Evolutionary conservation across 2,329 filamentous ascomycete genomes (phyloP).

Genomic region (Botrytis aclada): DNA sequence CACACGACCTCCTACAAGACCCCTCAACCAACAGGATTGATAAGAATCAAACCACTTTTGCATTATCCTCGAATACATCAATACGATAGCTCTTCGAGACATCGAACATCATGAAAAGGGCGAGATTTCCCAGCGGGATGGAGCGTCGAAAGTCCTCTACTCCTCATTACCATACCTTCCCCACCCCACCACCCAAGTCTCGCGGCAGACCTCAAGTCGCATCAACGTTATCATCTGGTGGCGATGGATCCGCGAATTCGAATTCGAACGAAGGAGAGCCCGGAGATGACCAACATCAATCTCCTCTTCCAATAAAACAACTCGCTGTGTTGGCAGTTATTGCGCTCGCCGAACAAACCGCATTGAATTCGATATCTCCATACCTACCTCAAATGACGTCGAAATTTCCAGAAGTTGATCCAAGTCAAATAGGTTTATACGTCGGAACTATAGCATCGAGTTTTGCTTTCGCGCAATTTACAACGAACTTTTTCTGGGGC

Average conservation of each 20-base stretch:
- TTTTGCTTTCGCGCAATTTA: conserved; percentile 89
- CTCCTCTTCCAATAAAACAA: conserved; percentile 77
- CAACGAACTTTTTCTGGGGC: conserved; percentile 90
- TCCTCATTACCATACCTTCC: conserved; percentile 78
- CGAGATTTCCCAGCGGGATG: conserved; percentile 22
- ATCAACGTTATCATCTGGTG: conserved; percentile 37
- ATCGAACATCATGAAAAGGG: conserved; percentile 10
- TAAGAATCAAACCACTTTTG: not conserved
- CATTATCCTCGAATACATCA: not conserved
- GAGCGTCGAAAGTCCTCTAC: conserved; percentile 40
- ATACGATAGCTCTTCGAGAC: not conserved
- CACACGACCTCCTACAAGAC: conserved; percentile 6
- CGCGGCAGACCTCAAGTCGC: conserved; percentile 46
- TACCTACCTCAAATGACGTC: conserved; percentile 92
- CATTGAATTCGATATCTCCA: conserved; percentile 91
- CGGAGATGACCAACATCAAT: conserved; percentile 41
- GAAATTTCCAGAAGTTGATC: conserved; percentile 75
- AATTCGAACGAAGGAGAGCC: conserved; percentile 36
- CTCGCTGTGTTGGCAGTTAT: conserved; percentile 83
- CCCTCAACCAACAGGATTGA: not conserved
- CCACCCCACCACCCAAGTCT: conserved; percentile 67
- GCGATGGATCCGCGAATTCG: conserved; percentile 36
- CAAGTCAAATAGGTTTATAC: conserved; percentile 73
- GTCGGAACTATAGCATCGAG: conserved; percentile 86
- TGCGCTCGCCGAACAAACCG: conserved; percentile 90